Evolutionary conservation across 805 yeast genomes (phyloP).

Genomic region (Torulaspora quercuum): DNA sequence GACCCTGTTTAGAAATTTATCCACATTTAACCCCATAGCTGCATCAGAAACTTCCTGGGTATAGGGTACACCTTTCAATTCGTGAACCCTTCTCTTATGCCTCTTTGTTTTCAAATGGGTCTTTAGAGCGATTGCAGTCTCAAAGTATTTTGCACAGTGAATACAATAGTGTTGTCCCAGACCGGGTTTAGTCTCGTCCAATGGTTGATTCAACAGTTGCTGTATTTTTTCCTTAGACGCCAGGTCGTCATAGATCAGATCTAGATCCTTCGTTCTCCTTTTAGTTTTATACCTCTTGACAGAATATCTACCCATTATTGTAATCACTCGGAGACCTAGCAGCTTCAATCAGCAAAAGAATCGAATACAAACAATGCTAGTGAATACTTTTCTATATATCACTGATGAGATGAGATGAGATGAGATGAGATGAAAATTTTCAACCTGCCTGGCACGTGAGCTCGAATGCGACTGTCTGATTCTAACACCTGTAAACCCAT

Average conservation of each 20-base stretch:
- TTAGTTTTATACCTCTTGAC: slow-evolving; percentile 86
- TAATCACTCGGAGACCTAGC: neutral
- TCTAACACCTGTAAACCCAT: slow-evolving; percentile 8
- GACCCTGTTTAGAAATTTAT: slow-evolving; percentile 60
- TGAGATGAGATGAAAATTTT: slow-evolving; percentile 14
- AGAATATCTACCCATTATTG: slow-evolving; percentile 79
- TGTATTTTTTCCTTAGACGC: slow-evolving; percentile 59
- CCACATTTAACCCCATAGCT: slow-evolving; percentile 76
- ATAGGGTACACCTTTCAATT: slow-evolving; percentile 73
- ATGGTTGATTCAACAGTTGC: slow-evolving; percentile 69
- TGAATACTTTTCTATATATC: too few species aligned
- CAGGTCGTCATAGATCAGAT: slow-evolving; percentile 75
- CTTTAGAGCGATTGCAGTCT: slow-evolving; percentile 66
- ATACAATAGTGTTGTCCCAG: slow-evolving; percentile 92
- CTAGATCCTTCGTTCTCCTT: slow-evolving; percentile 81
- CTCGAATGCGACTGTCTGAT: slow-evolving; percentile 3
- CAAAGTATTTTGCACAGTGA: slow-evolving; percentile 90
- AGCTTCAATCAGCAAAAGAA: too few species aligned
- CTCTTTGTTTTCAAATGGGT: slow-evolving; percentile 71
- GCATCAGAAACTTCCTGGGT: slow-evolving; percentile 87
- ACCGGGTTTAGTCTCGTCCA: slow-evolving; percentile 90
- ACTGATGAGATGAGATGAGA: slow-evolving; percentile 17
- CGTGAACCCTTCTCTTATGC: slow-evolving; percentile 84
- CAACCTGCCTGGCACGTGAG: too few species aligned
- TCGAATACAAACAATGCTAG: too few species aligned